Evolutionary conservation across 2,329 filamentous ascomycete genomes (phyloP).

Genomic region (Colletotrichum chlorophyti): DNA sequence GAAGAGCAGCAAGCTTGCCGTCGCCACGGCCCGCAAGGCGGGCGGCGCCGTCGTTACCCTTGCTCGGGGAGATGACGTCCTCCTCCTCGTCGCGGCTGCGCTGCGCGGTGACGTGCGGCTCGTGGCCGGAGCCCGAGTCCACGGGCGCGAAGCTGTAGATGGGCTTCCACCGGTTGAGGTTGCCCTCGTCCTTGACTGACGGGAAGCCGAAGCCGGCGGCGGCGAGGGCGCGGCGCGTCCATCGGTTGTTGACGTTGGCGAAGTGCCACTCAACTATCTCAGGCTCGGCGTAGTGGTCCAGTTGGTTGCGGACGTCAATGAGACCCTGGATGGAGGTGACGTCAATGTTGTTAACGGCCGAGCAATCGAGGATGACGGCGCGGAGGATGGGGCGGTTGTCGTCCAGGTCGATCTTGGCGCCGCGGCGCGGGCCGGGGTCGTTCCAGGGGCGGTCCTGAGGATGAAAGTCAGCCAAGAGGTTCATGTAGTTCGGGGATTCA

Average conservation of each 20-base stretch:
- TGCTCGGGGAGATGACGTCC: conserved; percentile 22
- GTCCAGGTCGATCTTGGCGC: conserved; percentile 37
- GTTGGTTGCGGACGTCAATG: conserved; percentile 59
- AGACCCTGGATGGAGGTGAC: conserved; percentile 64
- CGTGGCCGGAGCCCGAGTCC: conserved; percentile 18
- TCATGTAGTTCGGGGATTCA: too few species aligned
- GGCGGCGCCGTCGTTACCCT: conserved; percentile 23
- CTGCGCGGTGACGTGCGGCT: conserved; percentile 16
- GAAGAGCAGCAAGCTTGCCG: conserved; percentile 43
- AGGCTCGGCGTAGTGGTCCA: conserved; percentile 59
- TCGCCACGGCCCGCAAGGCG: conserved; percentile 26
- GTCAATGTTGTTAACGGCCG: conserved; percentile 63
- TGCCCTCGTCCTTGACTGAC: conserved; percentile 34
- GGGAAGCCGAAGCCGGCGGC: conserved; percentile 62
- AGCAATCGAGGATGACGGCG: conserved; percentile 65
- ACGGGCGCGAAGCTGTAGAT: conserved; percentile 41
- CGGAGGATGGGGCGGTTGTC: conserved; percentile 53
- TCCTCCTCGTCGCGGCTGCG: conserved; percentile 31
- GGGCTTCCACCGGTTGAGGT: conserved; percentile 39
- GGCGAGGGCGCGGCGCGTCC: conserved; percentile 63
- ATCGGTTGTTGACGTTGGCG: conserved; percentile 60
- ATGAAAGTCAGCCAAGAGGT: background rate
- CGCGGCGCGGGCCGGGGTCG: conserved; percentile 51
- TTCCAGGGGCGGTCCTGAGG: conserved; percentile 60
- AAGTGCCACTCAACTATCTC: conserved; percentile 60